Percentiles rank a stretch among this genome's conserved stretches.
Evolutionary conservation across 805 yeast genomes (phyloP).

Genomic region (Tetrapisispora nanseiensis): DNA sequence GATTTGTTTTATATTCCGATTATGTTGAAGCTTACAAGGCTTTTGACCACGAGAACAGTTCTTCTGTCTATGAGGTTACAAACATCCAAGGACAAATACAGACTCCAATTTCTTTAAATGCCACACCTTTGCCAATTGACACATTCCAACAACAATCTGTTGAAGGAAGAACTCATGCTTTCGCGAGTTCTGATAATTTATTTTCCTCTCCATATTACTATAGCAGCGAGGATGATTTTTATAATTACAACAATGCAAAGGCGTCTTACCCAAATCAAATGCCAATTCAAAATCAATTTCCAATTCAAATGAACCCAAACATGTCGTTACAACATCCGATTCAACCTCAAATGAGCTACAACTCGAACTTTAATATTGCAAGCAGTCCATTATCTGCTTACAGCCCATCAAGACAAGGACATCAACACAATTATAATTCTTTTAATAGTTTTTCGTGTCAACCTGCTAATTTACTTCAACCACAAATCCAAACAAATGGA

Average conservation of each 20-base stretch:
- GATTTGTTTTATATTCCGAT: conserved; percentile 19
- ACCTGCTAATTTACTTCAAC: neutral
- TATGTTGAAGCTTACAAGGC: conserved; percentile 18
- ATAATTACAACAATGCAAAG: neutral
- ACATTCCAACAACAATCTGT: conserved; percentile 6
- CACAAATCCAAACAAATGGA: neutral
- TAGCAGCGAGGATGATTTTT: conserved; percentile 1
- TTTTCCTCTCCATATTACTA: conserved; percentile 8
- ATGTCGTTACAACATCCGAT: neutral
- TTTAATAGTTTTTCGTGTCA: neutral
- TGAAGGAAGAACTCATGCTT: neutral
- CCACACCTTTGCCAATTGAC: neutral
- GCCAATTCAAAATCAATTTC: neutral
- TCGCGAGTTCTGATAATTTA: conserved; percentile 4
- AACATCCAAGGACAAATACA: conserved; percentile 7
- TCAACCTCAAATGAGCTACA: neutral
- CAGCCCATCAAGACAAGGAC: conserved; percentile 1
- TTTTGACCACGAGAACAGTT: conserved; percentile 15
- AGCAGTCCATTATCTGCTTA: conserved; percentile 1
- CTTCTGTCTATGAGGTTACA: conserved; percentile 8
- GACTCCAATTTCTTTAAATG: conserved; percentile 7
- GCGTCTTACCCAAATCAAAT: neutral
- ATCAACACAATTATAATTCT: neutral
- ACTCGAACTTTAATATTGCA: neutral
- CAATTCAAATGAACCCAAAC: neutral